A percentile compares a stretch with the other conserved stretches of the same genome.
Conservation (phyloP, 805 yeast species). For the Candida incommunis region DNA sequence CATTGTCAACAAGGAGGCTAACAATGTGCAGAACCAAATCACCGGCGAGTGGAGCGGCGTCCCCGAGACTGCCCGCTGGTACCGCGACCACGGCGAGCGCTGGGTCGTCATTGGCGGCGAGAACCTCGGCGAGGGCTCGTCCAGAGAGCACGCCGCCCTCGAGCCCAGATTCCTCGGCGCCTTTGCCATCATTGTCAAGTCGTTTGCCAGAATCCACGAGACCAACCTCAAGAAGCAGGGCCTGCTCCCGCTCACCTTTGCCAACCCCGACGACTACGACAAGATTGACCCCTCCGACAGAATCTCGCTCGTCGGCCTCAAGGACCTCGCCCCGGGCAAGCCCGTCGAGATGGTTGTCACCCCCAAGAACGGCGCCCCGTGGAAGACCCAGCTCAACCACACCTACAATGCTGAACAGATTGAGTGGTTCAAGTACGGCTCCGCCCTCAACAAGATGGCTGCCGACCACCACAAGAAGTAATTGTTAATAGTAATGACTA, state of each 20-base stretch:
- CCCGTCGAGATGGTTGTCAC: slow-evolving; percentile 62
- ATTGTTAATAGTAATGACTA: too few relatives aligned
- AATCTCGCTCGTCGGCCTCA: slow-evolving; percentile 75
- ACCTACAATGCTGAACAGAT: slow-evolving; percentile 94
- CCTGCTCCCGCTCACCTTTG: slow-evolving; percentile 91
- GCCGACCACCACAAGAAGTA: too few relatives aligned
- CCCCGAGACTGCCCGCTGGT: slow-evolving; percentile 90
- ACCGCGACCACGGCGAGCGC: slow-evolving; percentile 82
- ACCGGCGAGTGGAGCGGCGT: slow-evolving; percentile 90
- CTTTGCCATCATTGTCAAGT: slow-evolving; percentile 92
- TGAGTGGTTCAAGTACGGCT: slow-evolving; percentile 98
- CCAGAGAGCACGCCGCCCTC: slow-evolving; percentile 99
- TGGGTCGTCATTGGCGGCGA: slow-evolving; percentile 99
- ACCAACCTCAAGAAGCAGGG: slow-evolving; percentile 99
- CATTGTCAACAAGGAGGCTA: slow-evolving; percentile 91
- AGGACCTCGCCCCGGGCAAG: slow-evolving; percentile 86
- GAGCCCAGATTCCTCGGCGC: slow-evolving; percentile 99
- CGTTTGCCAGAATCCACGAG: slow-evolving; percentile 98
- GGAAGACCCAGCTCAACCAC: slow-evolving; percentile 89
- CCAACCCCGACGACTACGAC: slow-evolving; percentile 81
- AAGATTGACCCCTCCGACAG: slow-evolving; percentile 83
- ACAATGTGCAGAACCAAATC: slow-evolving; percentile 76
- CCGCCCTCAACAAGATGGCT: slow-evolving; percentile 96
- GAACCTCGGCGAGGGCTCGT: slow-evolving; percentile 99
- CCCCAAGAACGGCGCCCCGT: slow-evolving; percentile 59